Evolutionary conservation across 176 grass and related monocot genomes (phyloP).

Genomic region (Pharus latifolius): DNA sequence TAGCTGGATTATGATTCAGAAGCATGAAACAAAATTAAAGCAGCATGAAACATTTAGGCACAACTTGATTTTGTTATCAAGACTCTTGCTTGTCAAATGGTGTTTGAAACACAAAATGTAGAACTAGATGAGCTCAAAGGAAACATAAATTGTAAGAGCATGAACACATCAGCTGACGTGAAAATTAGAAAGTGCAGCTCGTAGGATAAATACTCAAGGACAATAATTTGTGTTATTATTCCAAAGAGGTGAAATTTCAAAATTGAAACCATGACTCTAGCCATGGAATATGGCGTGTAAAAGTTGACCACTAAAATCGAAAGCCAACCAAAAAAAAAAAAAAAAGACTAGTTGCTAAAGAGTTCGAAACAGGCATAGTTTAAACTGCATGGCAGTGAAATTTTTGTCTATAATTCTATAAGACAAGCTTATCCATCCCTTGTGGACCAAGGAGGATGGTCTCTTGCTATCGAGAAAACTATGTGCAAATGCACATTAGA

Average conservation of each 20-base stretch:
- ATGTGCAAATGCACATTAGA: neutral
- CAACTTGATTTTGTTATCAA: no score
- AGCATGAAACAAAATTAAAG: neutral
- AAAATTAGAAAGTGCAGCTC: neutral
- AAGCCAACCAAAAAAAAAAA: neutral
- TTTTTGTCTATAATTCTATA: neutral
- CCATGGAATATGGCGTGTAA: constrained; percentile 3
- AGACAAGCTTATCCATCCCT: neutral
- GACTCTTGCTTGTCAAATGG: no score
- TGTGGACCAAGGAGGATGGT: neutral
- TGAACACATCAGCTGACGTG: neutral
- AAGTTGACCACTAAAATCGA: neutral
- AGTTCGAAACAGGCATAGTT: neutral
- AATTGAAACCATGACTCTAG: constrained; percentile 6
- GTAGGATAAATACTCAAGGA: neutral
- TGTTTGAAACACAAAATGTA: neutral
- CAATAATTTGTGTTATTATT: neutral
- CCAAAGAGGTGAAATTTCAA: neutral
- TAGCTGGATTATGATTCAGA: constrained; percentile 20
- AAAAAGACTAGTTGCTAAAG: neutral
- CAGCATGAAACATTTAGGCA: no score
- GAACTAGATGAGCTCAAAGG: no score
- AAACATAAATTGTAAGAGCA: no score
- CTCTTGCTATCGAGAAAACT: neutral
- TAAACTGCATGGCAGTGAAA: neutral